These are phyloP conservation scores for Wolfiporia cocos DNA, from an alignment of 1,284 basidiomycete species.

Conservation along the genomic window DNA sequence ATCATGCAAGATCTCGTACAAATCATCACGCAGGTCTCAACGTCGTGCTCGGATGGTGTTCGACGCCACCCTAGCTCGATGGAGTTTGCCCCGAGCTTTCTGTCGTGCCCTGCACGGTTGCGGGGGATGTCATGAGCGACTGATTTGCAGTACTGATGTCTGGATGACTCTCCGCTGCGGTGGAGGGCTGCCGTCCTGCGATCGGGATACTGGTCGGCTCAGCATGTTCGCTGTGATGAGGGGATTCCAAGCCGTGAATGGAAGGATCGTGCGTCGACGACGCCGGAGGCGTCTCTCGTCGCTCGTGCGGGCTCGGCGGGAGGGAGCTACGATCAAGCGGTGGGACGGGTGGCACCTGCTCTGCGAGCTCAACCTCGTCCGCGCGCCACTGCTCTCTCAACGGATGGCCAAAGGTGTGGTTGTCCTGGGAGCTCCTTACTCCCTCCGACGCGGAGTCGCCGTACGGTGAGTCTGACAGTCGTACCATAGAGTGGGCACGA, in stretches of 20 bases:
- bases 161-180: slow-evolving; percentile 33
- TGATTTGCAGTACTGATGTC: slow-evolving; percentile 63
- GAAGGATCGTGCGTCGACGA: slow-evolving; percentile 18
- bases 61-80: slow-evolving; percentile 32
- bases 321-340: slow-evolving; percentile 6
- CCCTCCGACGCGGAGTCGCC: slow-evolving; percentile 40
- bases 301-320: slow-evolving; percentile 10
- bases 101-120: slow-evolving; percentile 45
- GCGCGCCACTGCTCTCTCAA: slow-evolving; percentile 22
- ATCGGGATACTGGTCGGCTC: slow-evolving; percentile 22
- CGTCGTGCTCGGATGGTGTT: slow-evolving; percentile 20
- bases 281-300: slow-evolving; percentile 16
- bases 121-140: slow-evolving; percentile 60
- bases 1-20: no score
- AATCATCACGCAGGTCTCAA: slow-evolving; percentile 23
- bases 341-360: slow-evolving; percentile 8
- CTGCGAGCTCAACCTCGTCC: slow-evolving; percentile 14
- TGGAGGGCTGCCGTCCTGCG: slow-evolving; percentile 12
- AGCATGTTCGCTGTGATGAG: slow-evolving; percentile 8
- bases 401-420: slow-evolving; percentile 66
- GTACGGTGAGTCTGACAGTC: slow-evolving; percentile 38
- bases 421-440: slow-evolving; percentile 46
- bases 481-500: slow-evolving; percentile 50
- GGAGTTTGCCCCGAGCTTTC: slow-evolving; percentile 29
- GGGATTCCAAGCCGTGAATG: slow-evolving; percentile 13